Base-by-base conservation (phyloP, 1,284 basidiomycete species). In the Agroathelia rolfsii region DNA sequence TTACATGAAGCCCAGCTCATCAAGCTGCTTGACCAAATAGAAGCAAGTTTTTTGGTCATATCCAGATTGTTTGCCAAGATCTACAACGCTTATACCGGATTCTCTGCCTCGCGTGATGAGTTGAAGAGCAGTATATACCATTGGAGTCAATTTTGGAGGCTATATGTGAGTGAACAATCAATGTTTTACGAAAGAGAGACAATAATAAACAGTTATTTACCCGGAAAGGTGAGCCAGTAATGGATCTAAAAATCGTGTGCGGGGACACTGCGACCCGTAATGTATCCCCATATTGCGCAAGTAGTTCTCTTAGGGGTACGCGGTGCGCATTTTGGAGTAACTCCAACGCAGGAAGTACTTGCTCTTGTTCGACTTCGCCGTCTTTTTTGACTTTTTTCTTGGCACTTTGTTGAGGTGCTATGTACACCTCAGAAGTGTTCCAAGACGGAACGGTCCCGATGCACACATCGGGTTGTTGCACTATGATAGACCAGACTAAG, bases 11-110 rank as follows among this genome's bases (percentile, higher is more conserved):
- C 74, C 73, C 33, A 90, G 61, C 27, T 79, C 73, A 3, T 75
- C 61, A 6, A 89, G 61, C 43, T 84, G 76, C 43, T 76, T 73
- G 38, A 87, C 72, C 39, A 87, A 69, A 56, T 89, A 90, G 50
- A 87, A 88, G 44, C 85, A 84, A 1, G 85, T 83, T 55, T 90
- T 92, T 48, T 87, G 84, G 49, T 92, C 88, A 47, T 90, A 88
- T 28, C 73, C 73, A n/a, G 86, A 79, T 43, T 71, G 65, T 42
- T 73, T 71, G 23, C 85, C 84, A 8, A 94, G 64, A 24, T 83
- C 72, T 8, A 87, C 70, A 28, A 84, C 79, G 10, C 83, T 81
- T 3, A 86, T 66, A 6, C 89, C 89, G 11, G 66, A 57, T 39
- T 84, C 79, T 37, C 88, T 63, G 3, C 80, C 81, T 29, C 84